These are phyloP conservation scores for Casuarina cunninghamiana DNA, from an alignment of 306 rosid genomes.

Conservation along the genomic window DNA sequence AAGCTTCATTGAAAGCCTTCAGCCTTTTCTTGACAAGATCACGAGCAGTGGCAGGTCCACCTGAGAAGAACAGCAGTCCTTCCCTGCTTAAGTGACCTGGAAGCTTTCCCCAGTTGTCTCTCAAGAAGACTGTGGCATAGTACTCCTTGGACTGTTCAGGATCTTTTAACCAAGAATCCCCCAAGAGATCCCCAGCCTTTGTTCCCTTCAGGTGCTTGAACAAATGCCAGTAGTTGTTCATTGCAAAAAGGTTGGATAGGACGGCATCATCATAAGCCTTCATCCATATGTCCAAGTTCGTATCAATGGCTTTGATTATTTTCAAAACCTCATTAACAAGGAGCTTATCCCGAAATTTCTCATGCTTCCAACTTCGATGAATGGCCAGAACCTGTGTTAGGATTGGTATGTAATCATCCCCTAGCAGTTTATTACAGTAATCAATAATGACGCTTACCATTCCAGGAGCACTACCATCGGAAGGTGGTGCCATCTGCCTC, in stretches of 20 bases:
- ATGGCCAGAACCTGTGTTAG: conserved; percentile 87
- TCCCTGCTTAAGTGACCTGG: conserved; percentile 90
- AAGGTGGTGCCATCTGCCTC: conserved; percentile 82
- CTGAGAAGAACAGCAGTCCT: conserved; percentile 92
- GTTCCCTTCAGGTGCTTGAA: conserved; percentile 86
- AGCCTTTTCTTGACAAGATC: conserved; percentile 96
- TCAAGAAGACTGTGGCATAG: conserved; percentile 59
- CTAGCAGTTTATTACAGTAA: conserved; percentile 85
- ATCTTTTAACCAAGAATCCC: conserved; percentile 63
- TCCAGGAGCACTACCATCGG: conserved; percentile 75
- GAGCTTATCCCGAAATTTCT: conserved; percentile 82
- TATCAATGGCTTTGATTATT: conserved; percentile 74
- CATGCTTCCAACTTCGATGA: conserved; percentile 91
- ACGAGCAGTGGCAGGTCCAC: conserved; percentile 99
- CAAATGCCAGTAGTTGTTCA: conserved; percentile 92
- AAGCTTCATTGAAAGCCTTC: conserved; percentile 80
- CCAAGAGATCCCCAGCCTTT: conserved; percentile 72
- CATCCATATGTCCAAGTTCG: conserved; percentile 76
- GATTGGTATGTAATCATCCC: conserved; percentile 86
- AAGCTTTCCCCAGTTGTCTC: conserved; percentile 95
- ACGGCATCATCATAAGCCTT: conserved; percentile 68
- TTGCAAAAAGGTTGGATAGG: conserved; percentile 71
- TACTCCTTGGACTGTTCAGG: conserved; percentile 85
- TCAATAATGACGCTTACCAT: conserved; percentile 81
- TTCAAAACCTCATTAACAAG: conserved; percentile 63